These are phyloP conservation scores for Austroboletus novae-zelandiae DNA, from an alignment of 1,284 basidiomycete genomes.

Conservation along the genomic window DNA sequence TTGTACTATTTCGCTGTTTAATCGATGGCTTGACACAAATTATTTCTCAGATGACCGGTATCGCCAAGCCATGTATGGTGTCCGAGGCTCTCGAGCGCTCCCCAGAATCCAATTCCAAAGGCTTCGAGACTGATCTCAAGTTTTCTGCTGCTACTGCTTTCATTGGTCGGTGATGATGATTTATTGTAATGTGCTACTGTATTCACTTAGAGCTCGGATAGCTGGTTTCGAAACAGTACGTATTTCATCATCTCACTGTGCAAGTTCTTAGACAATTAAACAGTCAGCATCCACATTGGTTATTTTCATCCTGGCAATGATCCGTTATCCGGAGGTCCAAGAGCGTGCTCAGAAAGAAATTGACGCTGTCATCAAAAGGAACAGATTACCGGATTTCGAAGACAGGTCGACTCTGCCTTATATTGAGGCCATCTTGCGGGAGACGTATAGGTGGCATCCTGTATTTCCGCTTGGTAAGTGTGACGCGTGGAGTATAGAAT, in stretches of 20 bases:
- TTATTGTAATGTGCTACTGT: neutral
- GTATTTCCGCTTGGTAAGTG: conserved; percentile 31
- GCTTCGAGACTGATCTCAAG: conserved; percentile 29
- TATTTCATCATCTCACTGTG: neutral
- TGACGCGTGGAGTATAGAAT: neutral
- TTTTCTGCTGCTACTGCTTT: conserved; percentile 33
- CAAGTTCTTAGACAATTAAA: conserved; percentile 1
- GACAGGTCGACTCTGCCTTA: conserved; percentile 42
- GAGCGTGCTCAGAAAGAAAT: conserved; percentile 41
- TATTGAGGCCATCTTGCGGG: conserved; percentile 39
- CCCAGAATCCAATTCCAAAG: conserved; percentile 12
- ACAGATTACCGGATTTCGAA: conserved; percentile 40
- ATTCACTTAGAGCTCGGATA: conserved; percentile 12
- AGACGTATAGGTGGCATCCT: conserved; percentile 38
- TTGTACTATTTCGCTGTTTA: neutral
- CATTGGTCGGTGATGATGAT: conserved; percentile 23
- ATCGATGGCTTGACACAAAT: neutral
- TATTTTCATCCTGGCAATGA: conserved; percentile 40
- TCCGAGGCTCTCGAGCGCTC: conserved; percentile 31
- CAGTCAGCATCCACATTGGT: conserved; percentile 32
- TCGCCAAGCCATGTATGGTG: conserved; percentile 29
- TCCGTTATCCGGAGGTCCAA: conserved; percentile 38
- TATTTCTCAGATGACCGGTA: conserved; percentile 12
- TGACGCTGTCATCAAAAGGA: conserved; percentile 36
- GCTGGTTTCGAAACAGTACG: conserved; percentile 33